Evolutionary conservation across 306 rosid species (phyloP).

Genomic region (Rosa rugosa): DNA sequence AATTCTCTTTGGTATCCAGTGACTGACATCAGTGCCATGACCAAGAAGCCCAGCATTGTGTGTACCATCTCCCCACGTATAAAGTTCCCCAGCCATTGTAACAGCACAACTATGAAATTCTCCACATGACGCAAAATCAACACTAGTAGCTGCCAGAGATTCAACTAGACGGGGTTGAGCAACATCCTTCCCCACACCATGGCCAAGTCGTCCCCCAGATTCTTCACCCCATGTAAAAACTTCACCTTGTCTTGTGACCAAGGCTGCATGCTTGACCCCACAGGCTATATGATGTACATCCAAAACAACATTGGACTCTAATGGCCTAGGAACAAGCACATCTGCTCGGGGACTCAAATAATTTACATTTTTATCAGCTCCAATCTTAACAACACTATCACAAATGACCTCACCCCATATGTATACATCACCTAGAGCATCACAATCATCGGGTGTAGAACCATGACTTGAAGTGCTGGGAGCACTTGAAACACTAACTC

Average conservation of each 20-base stretch:
- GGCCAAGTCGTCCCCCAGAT: conserved; percentile 99
- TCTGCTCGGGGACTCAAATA: conserved; percentile 66
- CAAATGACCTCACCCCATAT: conserved; percentile 94
- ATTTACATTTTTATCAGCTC: conserved; percentile 61
- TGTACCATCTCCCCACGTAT: conserved; percentile 97
- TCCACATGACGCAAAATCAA: conserved; percentile 95
- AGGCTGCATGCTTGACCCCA: conserved; percentile 87
- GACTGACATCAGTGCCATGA: conserved; percentile 85
- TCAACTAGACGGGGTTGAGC: conserved; percentile 85
- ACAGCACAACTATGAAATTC: conserved; percentile 98
- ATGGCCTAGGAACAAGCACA: conserved; percentile 85
- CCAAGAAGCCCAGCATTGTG: conserved; percentile 99
- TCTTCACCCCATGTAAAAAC: conserved; percentile 99
- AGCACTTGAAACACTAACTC: conserved; percentile 98
- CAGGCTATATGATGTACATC: conserved; percentile 91
- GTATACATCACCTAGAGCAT: conserved; percentile 92
- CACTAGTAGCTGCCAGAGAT: conserved; percentile 61
- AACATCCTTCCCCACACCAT: conserved; percentile 87
- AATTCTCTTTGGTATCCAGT: conserved; percentile 94
- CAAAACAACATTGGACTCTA: conserved; percentile 84
- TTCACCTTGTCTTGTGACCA: conserved; percentile 97
- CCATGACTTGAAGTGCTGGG: conserved; percentile 99
- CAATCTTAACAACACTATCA: conserved; percentile 66
- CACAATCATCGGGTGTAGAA: conserved; percentile 92
- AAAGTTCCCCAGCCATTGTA: conserved; percentile 85